Evolutionary conservation across 257 asterid genomes (phyloP).

Genomic region (Penstemon newberryi): DNA sequence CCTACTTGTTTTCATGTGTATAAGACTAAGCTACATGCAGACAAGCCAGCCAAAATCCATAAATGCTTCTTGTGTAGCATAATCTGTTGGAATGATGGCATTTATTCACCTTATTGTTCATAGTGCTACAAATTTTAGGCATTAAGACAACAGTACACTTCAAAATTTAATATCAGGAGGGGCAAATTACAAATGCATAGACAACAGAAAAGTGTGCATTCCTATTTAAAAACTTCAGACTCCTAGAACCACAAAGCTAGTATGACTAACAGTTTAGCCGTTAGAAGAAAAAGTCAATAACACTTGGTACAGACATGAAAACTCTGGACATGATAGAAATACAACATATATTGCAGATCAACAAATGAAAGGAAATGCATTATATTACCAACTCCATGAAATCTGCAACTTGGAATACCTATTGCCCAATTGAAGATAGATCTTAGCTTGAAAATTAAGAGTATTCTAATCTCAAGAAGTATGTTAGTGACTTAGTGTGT

Average conservation of each 20-base stretch:
- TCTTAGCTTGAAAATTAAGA: not conserved
- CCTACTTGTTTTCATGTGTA: not conserved
- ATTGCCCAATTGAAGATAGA: conserved; percentile 10
- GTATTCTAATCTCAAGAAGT: not conserved
- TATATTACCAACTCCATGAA: not conserved
- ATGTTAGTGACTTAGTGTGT: too few species aligned
- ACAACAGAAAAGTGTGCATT: not conserved
- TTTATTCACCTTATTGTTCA: not conserved
- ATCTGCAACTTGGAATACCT: not conserved
- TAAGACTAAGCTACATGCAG: conserved; percentile 10
- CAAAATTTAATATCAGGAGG: too few species aligned
- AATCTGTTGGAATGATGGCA: not conserved
- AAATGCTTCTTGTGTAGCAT: not conserved
- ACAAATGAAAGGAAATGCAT: conserved; percentile 4
- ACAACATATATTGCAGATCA: not conserved
- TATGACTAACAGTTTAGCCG: not conserved
- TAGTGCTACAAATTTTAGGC: too few species aligned
- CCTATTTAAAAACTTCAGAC: not conserved
- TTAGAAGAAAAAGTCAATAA: not conserved
- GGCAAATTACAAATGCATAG: not conserved
- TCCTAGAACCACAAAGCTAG: not conserved
- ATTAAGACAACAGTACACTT: too few species aligned
- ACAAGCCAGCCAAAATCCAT: not conserved
- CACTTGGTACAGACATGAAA: conserved; percentile 6
- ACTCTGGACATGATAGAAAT: not conserved